Percentiles rank a stretch among this genome's conserved stretches.
These are phyloP conservation scores for Flaveria robusta DNA, from an alignment of 129 eudicot genomes.

Conservation along the genomic window DNA sequence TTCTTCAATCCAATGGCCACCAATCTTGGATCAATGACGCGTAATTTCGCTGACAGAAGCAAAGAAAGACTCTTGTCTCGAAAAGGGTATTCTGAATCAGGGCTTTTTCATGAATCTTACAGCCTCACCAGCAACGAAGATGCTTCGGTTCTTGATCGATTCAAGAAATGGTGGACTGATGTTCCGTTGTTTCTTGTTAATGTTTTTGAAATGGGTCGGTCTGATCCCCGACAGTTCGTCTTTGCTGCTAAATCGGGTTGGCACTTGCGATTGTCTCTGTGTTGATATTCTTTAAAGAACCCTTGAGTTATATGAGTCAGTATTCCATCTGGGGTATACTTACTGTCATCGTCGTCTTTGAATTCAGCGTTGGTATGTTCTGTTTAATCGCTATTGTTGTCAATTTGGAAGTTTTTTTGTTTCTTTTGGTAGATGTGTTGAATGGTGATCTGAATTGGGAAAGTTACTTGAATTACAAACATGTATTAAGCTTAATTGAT, in stretches of 20 bases:
- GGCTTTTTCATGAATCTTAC: constrained; percentile 45
- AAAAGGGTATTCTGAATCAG: constrained; percentile 32
- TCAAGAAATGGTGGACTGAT: constrained; percentile 37
- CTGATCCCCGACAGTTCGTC: constrained; percentile 78
- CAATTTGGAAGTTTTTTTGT: neutral
- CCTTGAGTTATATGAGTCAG: constrained; percentile 49
- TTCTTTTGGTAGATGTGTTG: neutral
- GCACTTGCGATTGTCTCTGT: constrained; percentile 77
- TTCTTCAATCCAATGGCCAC: constrained; percentile 40
- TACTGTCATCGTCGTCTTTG: constrained; percentile 93
- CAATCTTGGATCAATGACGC: constrained; percentile 14
- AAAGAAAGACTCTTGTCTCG: too few species aligned
- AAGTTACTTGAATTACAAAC: too few species aligned
- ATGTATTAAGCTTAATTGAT: too few species aligned
- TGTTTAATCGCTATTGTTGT: neutral
- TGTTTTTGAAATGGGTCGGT: constrained; percentile 68
- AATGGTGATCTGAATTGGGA: neutral
- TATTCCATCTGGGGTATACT: constrained; percentile 93
- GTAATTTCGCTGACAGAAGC: too few species aligned
- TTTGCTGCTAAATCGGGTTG: constrained; percentile 84
- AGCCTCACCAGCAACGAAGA: neutral
- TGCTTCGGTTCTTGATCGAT: constrained; percentile 27
- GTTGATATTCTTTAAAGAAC: constrained; percentile 84
- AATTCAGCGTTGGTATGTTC: constrained; percentile 80
- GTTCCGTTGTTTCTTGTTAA: constrained; percentile 34